Percentiles rank a stretch among this genome's conserved stretches.
These are phyloP conservation scores for Neofusicoccum kwambonambiense DNA, from an alignment of 2,329 filamentous ascomycete genomes.

Conservation along the genomic window DNA sequence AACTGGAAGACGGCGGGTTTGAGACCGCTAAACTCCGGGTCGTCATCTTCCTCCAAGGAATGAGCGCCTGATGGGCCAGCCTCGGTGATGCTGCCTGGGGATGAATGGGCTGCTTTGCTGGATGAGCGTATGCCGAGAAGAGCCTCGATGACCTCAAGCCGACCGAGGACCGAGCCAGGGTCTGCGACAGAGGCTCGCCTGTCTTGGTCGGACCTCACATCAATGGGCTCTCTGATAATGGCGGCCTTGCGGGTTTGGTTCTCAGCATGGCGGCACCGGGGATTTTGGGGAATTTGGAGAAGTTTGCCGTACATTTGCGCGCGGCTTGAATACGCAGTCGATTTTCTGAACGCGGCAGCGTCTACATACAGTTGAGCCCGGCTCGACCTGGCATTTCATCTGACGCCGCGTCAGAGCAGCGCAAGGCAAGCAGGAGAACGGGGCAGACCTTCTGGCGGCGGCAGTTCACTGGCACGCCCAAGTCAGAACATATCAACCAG, in stretches of 20 bases:
- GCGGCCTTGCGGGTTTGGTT: conserved; percentile 1
- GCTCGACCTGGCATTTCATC: conserved; percentile 23
- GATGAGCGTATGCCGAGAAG: conserved; percentile 21
- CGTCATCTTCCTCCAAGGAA: conserved; percentile 20
- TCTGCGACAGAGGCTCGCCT: conserved; percentile 4
- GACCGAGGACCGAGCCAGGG: conserved; percentile 15
- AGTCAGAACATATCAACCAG: not conserved
- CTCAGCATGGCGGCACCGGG: not conserved
- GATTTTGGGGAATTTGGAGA: not conserved
- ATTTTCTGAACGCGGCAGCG: conserved; percentile 23
- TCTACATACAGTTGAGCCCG: conserved; percentile 19
- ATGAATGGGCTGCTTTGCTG: not conserved
- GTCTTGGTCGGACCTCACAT: not conserved
- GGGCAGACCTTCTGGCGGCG: conserved; percentile 21
- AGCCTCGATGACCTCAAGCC: conserved; percentile 21
- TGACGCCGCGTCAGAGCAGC: not conserved
- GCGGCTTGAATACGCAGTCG: conserved; percentile 42
- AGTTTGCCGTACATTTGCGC: conserved; percentile 37
- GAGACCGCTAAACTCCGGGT: conserved; percentile 26
- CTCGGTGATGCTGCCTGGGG: conserved; percentile 17
- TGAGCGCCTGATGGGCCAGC: conserved; percentile 20
- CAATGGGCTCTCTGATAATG: conserved; percentile 13
- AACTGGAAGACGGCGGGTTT: conserved; percentile 33
- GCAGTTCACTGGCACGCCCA: conserved; percentile 19
- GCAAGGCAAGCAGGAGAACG: not conserved